Evolutionary conservation across 2,329 filamentous ascomycete species (phyloP).

Genomic region (Penicillium janthinellum): DNA sequence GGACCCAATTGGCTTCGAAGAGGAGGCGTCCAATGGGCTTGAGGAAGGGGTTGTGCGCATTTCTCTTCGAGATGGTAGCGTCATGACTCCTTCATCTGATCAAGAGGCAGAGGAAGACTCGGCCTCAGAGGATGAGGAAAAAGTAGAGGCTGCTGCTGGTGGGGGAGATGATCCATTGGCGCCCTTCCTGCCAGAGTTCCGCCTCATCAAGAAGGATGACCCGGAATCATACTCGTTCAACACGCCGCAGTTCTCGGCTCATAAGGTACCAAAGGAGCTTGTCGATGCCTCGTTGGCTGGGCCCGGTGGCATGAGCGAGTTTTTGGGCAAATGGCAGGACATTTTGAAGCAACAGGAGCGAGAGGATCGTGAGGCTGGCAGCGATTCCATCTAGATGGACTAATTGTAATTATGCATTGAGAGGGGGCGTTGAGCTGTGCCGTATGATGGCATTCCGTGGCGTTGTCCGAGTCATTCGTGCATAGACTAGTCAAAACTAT

Average conservation of each 20-base stretch:
- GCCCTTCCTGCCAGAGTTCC: constrained; percentile 71
- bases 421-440: neutral
- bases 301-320: constrained; percentile 77
- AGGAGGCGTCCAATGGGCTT: constrained; percentile 33
- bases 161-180: constrained; percentile 55
- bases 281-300: constrained; percentile 69
- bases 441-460: neutral
- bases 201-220: constrained; percentile 80
- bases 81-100: constrained; percentile 12
- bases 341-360: constrained; percentile 49
- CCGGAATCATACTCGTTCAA: constrained; percentile 86
- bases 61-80: constrained; percentile 31
- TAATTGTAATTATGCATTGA: neutral
- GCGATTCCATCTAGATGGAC: constrained; percentile 31
- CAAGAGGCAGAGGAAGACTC: constrained; percentile 32
- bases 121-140: constrained; percentile 27
- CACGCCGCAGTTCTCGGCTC: constrained; percentile 86
- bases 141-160: constrained; percentile 47
- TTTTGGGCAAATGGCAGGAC: constrained; percentile 73
- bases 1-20: constrained; percentile 41
- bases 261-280: constrained; percentile 92
- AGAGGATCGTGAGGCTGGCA: constrained; percentile 40
- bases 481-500: neutral
- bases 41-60: constrained; percentile 41
- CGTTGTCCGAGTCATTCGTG: neutral